Conservation (phyloP, 768 basidiomycete species). For the Boletus reticulatus region DNA sequence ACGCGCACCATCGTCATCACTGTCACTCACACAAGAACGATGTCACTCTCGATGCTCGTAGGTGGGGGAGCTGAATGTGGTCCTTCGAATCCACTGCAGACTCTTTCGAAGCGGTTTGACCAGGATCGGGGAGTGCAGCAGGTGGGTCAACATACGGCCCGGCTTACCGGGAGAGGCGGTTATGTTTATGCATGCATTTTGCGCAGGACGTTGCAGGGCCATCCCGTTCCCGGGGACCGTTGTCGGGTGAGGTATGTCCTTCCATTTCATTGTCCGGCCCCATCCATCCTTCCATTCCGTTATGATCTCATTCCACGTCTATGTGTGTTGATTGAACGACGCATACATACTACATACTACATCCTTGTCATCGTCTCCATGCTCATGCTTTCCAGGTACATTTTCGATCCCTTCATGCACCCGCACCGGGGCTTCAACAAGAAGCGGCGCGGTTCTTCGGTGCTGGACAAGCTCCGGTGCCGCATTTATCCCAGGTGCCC, state of each 20-base stretch:
- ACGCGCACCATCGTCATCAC: neutral
- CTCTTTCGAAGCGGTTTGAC: conserved; percentile 75
- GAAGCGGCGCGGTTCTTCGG: conserved; percentile 75
- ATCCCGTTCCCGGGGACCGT: conserved; percentile 34
- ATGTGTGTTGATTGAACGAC: neutral
- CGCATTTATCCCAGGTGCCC: conserved; percentile 21
- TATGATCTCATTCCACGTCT: neutral
- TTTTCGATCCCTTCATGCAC: conserved; percentile 56
- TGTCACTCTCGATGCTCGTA: conserved; percentile 81
- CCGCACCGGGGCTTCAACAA: conserved; percentile 45
- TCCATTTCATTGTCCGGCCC: conserved; percentile 6
- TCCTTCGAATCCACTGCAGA: conserved; percentile 79
- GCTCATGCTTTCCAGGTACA: conserved; percentile 35
- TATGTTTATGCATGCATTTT: conserved; percentile 1
- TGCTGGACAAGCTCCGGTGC: conserved; percentile 21
- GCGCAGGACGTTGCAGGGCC: conserved; percentile 68
- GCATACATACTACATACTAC: neutral
- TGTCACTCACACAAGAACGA: conserved; percentile 23
- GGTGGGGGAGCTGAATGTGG: conserved; percentile 73
- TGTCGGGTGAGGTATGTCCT: conserved; percentile 58
- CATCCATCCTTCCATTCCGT: conserved; percentile 3
- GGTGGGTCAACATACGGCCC: conserved; percentile 38
- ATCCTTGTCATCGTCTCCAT: neutral
- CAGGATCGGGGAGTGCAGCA: conserved; percentile 77
- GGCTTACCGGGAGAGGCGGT: conserved; percentile 2